Evolutionary conservation across 225 moss, liverwort and hornwort species (phyloP).

Genomic region (Polytrichum formosum): DNA sequence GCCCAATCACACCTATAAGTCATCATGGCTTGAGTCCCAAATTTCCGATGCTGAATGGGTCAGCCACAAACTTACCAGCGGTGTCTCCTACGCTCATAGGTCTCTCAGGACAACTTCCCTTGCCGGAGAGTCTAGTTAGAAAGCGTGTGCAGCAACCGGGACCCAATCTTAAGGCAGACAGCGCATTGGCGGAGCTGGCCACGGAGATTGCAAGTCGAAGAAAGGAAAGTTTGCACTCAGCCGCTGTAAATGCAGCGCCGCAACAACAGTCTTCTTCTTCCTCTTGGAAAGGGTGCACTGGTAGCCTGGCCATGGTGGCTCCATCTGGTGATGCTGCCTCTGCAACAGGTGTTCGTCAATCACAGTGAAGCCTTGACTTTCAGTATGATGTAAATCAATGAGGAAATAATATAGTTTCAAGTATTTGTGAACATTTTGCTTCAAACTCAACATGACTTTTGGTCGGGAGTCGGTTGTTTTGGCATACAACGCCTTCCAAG

Average conservation of each 20-base stretch:
- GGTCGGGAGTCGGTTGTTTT: too few relatives aligned
- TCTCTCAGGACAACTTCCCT: slow-evolving; percentile 1
- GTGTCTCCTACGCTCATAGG: slow-evolving; percentile 27
- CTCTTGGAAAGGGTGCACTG: slow-evolving; percentile 53
- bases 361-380: neutral
- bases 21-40: slow-evolving; percentile 29
- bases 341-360: slow-evolving; percentile 19
- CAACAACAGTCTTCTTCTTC: slow-evolving; percentile 1
- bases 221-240: slow-evolving; percentile 12
- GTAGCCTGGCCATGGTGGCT: slow-evolving; percentile 44
- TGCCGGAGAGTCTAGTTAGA: neutral
- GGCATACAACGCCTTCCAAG: too few relatives aligned
- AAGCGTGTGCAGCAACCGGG: neutral
- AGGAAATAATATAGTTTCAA: too few relatives aligned
- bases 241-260: slow-evolving; percentile 17
- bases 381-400: too few relatives aligned
- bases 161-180: neutral
- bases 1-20: slow-evolving; percentile 8
- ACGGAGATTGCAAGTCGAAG: slow-evolving; percentile 20
- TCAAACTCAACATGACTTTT: too few relatives aligned
- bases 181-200: slow-evolving; percentile 9
- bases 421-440: too few relatives aligned
- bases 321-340: slow-evolving; percentile 33
- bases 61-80: neutral
- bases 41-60: neutral